Evolutionary conservation across 108 stramenopile genomes (phyloP).

Genomic region (Hondaea fermentalgiana): DNA sequence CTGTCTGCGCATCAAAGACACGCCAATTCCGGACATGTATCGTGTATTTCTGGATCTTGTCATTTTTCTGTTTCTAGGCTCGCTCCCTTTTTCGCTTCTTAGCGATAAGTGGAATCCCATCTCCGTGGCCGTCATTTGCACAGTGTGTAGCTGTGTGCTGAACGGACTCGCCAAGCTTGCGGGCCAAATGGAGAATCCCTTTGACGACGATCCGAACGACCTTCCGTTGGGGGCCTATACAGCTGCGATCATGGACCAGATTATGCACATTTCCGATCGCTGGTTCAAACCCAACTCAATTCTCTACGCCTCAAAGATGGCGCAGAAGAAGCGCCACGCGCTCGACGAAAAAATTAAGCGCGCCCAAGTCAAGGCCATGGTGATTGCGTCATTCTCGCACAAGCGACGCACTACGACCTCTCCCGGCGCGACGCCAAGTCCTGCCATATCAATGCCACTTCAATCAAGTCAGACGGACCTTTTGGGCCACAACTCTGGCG

Average conservation of each 20-base stretch:
- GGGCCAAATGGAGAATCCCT: neutral
- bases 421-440: neutral
- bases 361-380: neutral
- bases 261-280: neutral
- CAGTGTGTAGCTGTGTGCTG: neutral
- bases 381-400: neutral
- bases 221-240: neutral
- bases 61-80: neutral
- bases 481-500: no score
- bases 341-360: neutral
- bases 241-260: neutral
- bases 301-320: neutral
- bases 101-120: neutral
- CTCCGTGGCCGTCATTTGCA: neutral
- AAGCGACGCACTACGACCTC: neutral
- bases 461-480: no score
- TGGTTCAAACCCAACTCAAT: neutral
- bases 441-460: neutral
- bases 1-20: neutral
- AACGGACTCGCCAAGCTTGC: constrained; percentile 10
- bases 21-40: neutral
- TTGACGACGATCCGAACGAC: neutral
- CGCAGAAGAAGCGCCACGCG: neutral
- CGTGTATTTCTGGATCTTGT: neutral
- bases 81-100: neutral